These are phyloP conservation scores for Medicago arabica DNA, from an alignment of 306 rosid genomes.

Conservation along the genomic window DNA sequence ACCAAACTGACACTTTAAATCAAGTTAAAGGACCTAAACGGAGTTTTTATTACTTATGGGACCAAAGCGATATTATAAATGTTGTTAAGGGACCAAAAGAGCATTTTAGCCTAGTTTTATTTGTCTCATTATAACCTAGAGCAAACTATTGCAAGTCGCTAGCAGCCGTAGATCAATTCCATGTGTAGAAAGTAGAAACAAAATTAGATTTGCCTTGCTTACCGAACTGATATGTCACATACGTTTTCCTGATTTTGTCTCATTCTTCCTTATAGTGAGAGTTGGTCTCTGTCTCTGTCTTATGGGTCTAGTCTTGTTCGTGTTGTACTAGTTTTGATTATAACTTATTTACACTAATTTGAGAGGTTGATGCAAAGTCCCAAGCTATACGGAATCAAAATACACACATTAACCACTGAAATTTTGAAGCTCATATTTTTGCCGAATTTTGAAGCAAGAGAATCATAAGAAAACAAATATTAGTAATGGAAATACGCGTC, in stretches of 20 bases:
- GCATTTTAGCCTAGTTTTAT: too few species aligned
- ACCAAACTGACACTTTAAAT: too few species aligned
- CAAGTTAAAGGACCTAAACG: too few species aligned
- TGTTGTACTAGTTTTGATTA: neutral
- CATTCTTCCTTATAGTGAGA: neutral
- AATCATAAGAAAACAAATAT: neutral
- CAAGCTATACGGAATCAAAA: constrained; percentile 20
- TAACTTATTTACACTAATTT: constrained; percentile 1
- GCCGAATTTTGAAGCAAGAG: constrained; percentile 23
- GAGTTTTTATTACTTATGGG: too few species aligned
- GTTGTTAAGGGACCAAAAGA: too few species aligned
- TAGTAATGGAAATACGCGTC: constrained; percentile 13
- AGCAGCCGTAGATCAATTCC: too few species aligned
- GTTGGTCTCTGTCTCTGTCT: neutral
- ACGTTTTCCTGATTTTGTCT: neutral
- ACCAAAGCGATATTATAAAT: too few species aligned
- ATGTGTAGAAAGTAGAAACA: too few species aligned
- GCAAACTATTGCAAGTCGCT: neutral
- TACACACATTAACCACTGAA: neutral
- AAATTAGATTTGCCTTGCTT: constrained; percentile 1
- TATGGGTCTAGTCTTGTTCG: neutral
- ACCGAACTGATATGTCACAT: neutral
- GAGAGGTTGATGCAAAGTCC: constrained; percentile 21
- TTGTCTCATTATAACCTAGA: neutral
- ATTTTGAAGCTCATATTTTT: constrained; percentile 6